Conservation (phyloP, 1,284 basidiomycete species). For the Flammula alnicola region DNA sequence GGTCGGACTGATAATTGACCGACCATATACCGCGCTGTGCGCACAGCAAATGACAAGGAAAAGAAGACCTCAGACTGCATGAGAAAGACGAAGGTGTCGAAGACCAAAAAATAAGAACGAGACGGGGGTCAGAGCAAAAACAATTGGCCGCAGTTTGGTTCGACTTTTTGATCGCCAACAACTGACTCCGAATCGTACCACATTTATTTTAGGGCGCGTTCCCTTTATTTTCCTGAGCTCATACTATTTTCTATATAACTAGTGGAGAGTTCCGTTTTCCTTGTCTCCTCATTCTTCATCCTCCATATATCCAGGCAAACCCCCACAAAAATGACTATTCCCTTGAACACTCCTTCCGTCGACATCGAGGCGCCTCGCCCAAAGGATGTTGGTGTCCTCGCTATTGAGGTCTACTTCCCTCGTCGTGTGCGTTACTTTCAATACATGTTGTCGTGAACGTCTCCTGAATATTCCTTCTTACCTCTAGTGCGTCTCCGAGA, state of each 20-base stretch:
- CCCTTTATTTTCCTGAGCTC: conserved; percentile 40
- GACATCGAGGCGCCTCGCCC: conserved; percentile 62
- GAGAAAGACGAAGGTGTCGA: not conserved
- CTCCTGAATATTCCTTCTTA: too few relatives aligned
- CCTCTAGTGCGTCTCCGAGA: conserved; percentile 89
- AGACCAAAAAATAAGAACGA: not conserved
- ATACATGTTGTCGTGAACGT: too few relatives aligned
- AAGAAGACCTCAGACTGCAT: not conserved
- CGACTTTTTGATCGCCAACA: conserved; percentile 23
- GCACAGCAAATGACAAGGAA: too few relatives aligned
- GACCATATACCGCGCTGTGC: too few relatives aligned
- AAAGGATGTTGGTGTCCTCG: conserved; percentile 91
- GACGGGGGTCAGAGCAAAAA: not conserved
- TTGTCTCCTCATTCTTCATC: conserved; percentile 20
- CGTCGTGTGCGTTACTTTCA: conserved; percentile 71
- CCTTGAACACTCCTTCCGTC: conserved; percentile 35
- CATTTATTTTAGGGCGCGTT: conserved; percentile 39
- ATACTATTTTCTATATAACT: conserved; percentile 40
- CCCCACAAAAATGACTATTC: conserved; percentile 43
- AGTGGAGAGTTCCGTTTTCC: conserved; percentile 10
- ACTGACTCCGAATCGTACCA: conserved; percentile 44
- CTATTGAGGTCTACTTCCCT: conserved; percentile 93
- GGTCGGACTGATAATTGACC: too few relatives aligned
- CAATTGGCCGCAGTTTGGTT: conserved; percentile 28
- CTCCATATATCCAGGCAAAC: conserved; percentile 22